phyloP scores from a whole-genome alignment of 164 flowering plant species.

The Chimonanthus salicifolius region DNA sequence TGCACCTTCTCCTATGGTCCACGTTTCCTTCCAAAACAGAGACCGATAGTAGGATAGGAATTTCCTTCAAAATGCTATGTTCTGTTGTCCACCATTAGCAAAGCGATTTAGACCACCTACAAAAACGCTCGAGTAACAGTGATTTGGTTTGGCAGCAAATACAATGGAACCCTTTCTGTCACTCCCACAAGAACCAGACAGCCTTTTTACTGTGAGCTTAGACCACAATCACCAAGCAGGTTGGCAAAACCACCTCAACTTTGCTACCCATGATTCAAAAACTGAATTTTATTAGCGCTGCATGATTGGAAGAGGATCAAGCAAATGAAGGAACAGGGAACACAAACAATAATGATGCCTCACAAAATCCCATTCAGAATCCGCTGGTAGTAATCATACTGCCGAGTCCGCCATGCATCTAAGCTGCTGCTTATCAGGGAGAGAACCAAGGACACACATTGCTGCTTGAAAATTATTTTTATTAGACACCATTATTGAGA shows the following conservation, averaged over 20 bases:
- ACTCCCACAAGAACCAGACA: neutral
- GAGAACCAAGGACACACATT: slow-evolving; percentile 97
- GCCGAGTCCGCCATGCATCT: slow-evolving; percentile 99
- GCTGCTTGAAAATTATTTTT: slow-evolving; percentile 54
- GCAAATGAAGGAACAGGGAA: neutral
- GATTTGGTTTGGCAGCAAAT: neutral
- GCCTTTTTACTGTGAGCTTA: neutral
- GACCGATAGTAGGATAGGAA: neutral
- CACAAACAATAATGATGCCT: slow-evolving; percentile 15
- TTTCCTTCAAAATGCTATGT: neutral
- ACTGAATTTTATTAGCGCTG: neutral
- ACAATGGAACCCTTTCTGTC: neutral
- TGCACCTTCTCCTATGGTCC: neutral
- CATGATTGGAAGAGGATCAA: neutral
- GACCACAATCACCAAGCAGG: neutral
- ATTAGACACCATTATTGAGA: neutral
- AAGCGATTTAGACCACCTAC: neutral
- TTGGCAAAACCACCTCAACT: neutral
- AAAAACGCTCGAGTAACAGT: neutral
- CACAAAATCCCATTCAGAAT: slow-evolving; percentile 97
- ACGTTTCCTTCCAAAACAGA: neutral
- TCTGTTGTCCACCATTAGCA: neutral
- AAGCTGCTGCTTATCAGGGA: slow-evolving; percentile 96
- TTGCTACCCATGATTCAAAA: neutral
- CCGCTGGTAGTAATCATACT: slow-evolving; percentile 96